Conservation (phyloP, 495 filamentous ascomycete species). For the Terfezia claveryi region DNA sequence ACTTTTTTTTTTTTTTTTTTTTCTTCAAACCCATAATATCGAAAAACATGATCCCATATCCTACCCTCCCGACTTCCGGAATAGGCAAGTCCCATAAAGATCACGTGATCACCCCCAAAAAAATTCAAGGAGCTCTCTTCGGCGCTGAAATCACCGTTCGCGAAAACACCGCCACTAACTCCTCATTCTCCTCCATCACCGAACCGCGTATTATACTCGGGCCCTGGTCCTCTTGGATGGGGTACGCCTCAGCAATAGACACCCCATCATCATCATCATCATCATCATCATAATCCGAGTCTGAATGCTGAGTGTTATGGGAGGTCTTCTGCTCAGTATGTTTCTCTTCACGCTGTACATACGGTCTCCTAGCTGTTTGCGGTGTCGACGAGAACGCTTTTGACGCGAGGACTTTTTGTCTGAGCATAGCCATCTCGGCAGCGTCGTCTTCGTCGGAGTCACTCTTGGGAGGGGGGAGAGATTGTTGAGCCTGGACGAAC, state of each 20-base stretch:
- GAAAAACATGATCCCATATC: too few species aligned
- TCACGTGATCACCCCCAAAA: neutral
- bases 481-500: slow-evolving; percentile 19
- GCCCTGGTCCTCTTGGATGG: slow-evolving; percentile 4
- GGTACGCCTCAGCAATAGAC: neutral
- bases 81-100: too few species aligned
- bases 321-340: neutral
- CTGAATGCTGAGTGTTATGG: neutral
- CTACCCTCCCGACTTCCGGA: too few species aligned
- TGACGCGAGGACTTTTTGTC: slow-evolving; percentile 61
- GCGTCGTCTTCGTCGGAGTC: slow-evolving; percentile 63
- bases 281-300: neutral
- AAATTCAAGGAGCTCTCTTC: slow-evolving; percentile 14
- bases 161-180: slow-evolving; percentile 34
- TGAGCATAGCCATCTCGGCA: slow-evolving; percentile 77
- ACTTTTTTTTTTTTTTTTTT: too few species aligned
- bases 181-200: slow-evolving; percentile 4
- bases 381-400: slow-evolving; percentile 42
- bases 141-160: slow-evolving; percentile 37
- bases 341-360: neutral
- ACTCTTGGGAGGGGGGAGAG: slow-evolving; percentile 35
- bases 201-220: slow-evolving; percentile 13
- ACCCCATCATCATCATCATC: neutral
- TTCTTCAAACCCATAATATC: too few species aligned
- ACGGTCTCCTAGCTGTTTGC: neutral